phyloP scores from a whole-genome alignment of 2,329 filamentous ascomycete species.

The Aspergillus niger region DNA sequence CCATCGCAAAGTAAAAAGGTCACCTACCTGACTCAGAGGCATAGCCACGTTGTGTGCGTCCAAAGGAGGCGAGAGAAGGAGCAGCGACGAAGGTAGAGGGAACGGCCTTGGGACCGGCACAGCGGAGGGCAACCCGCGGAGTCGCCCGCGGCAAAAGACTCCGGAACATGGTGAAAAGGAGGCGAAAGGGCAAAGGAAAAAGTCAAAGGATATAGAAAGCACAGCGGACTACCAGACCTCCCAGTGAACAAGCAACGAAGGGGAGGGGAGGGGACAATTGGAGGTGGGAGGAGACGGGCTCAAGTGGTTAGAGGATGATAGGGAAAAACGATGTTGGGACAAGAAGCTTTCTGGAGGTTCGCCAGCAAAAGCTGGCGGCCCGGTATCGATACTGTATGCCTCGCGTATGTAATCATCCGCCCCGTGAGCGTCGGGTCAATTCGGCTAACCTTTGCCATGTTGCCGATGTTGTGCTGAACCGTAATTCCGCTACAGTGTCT shows the following conservation, averaged over 20 bases:
- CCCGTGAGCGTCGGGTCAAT: constrained; percentile 19
- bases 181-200: constrained; percentile 26
- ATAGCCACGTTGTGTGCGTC: constrained; percentile 57
- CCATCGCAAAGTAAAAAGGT: not conserved
- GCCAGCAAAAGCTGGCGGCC: constrained; percentile 26
- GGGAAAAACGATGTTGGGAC: constrained; percentile 30
- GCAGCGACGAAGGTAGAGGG: constrained; percentile 41
- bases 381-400: constrained; percentile 26
- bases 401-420: constrained; percentile 24
- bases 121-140: constrained; percentile 47
- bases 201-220: constrained; percentile 26
- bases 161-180: constrained; percentile 52
- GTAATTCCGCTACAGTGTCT: not conserved
- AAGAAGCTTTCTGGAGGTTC: constrained; percentile 25
- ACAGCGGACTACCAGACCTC: constrained; percentile 35
- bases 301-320: constrained; percentile 15
- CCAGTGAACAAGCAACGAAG: constrained; percentile 26
- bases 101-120: constrained; percentile 37
- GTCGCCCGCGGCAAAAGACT: constrained; percentile 53
- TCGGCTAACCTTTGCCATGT: constrained; percentile 20
- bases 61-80: constrained; percentile 50
- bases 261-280: constrained; percentile 26
- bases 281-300: constrained; percentile 12
- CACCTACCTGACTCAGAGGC: constrained; percentile 54
- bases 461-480: constrained; percentile 7